These are phyloP conservation scores for Alternaria ventricosa DNA, from an alignment of 2,329 filamentous ascomycete genomes.

Conservation along the genomic window DNA sequence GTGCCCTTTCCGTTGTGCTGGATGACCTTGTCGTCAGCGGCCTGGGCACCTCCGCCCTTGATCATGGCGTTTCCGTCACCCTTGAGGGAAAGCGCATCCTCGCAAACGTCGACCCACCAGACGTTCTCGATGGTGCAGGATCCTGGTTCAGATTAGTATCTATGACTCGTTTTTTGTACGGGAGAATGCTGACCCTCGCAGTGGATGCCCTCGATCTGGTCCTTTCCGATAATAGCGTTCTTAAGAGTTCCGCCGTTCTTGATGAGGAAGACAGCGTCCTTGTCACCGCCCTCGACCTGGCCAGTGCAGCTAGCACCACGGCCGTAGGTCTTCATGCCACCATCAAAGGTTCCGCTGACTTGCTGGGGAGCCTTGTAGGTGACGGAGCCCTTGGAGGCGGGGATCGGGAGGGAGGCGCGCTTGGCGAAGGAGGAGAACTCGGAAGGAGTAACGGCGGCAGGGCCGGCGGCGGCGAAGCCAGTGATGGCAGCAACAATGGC, in stretches of 20 bases:
- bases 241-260: constrained; percentile 59
- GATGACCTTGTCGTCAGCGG: constrained; percentile 52
- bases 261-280: constrained; percentile 61
- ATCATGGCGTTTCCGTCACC: constrained; percentile 45
- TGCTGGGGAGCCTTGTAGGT: constrained; percentile 32
- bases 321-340: constrained; percentile 45
- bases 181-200: constrained; percentile 37
- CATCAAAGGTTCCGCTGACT: constrained; percentile 39
- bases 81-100: constrained; percentile 49
- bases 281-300: constrained; percentile 54
- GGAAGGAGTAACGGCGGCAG: constrained; percentile 28
- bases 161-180: background rate
- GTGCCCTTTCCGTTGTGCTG: constrained; percentile 53
- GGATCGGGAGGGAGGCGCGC: constrained; percentile 40
- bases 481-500: constrained; percentile 32
- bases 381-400: constrained; percentile 41
- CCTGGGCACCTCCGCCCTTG: constrained; percentile 52
- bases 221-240: constrained; percentile 63
- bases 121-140: constrained; percentile 40
- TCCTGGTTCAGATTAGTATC: constrained; percentile 33
- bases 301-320: constrained; percentile 49
- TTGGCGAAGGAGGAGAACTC: constrained; percentile 37
- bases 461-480: constrained; percentile 38
- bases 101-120: constrained; percentile 53
- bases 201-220: constrained; percentile 51